Percentiles rank a stretch among this genome's conserved stretches.
phyloP scores from a whole-genome alignment of 352 stramenopile genomes.

The Phytopythium vexans region DNA sequence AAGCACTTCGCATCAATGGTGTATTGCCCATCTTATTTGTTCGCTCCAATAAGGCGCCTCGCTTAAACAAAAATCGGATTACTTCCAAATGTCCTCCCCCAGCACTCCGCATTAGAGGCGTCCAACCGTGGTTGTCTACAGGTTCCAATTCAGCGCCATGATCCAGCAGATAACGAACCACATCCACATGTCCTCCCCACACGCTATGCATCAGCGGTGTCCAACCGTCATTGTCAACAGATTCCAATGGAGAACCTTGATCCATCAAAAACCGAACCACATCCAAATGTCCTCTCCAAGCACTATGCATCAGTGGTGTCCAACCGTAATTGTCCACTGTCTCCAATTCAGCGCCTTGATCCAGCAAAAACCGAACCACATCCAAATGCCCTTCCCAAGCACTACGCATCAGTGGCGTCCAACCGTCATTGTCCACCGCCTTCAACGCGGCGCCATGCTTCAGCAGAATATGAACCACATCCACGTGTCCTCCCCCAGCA shows the following conservation, averaged over 20 bases:
- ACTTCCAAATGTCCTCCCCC: constrained; percentile 1
- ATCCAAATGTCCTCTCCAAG: constrained; percentile 2
- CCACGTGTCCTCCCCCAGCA: not conserved
- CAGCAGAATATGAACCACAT: not conserved
- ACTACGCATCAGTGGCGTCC: constrained; percentile 2
- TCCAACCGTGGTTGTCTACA: not conserved
- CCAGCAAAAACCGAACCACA: constrained; percentile 4
- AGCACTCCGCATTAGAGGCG: constrained; percentile 1
- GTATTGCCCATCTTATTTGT: no score
- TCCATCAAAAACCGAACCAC: not conserved
- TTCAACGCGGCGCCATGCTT: not conserved
- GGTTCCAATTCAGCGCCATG: not conserved
- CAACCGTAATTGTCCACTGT: not conserved
- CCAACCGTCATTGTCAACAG: no score
- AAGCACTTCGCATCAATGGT: no score
- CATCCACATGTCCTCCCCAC: no score
- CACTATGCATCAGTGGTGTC: constrained; percentile 1
- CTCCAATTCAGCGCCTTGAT: not conserved
- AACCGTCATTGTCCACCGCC: not conserved
- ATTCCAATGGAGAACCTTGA: no score
- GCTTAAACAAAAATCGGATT: constrained; percentile 3
- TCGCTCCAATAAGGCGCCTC: not conserved
- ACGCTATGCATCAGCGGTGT: no score
- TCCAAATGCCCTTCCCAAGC: constrained; percentile 1
- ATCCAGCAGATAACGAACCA: no score